Conservation (phyloP, 805 yeast species). For the Metschnikowia borealis region DNA sequence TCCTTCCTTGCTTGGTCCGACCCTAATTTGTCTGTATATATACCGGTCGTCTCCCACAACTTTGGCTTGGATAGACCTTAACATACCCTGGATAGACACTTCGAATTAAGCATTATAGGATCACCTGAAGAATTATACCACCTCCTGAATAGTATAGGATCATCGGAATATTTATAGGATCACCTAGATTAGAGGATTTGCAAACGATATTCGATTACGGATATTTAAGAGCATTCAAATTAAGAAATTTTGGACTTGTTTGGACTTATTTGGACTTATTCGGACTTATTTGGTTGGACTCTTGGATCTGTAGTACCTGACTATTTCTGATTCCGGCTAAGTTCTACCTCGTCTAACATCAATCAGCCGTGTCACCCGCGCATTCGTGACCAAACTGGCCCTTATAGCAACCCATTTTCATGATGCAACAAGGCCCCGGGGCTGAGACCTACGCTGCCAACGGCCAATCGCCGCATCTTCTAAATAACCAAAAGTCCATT, state of each 20-base stretch:
- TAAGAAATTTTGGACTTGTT: background rate
- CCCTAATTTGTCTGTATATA: background rate
- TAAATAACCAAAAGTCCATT: constrained; percentile 25
- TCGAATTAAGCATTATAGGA: background rate
- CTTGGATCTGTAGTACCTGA: background rate
- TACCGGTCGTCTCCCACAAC: background rate
- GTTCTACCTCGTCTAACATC: too few relatives aligned
- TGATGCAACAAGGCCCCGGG: constrained; percentile 2
- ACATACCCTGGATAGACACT: background rate
- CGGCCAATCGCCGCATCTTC: constrained; percentile 1
- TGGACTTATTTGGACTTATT: background rate
- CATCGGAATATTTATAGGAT: too few relatives aligned
- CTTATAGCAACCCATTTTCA: background rate
- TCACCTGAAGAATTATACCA: background rate
- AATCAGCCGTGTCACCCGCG: background rate
- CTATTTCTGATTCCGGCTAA: too few relatives aligned
- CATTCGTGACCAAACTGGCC: background rate
- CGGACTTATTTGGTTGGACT: background rate
- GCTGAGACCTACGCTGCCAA: background rate
- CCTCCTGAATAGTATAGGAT: background rate
- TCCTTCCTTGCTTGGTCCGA: background rate
- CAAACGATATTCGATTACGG: too few relatives aligned
- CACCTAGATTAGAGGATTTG: too few relatives aligned
- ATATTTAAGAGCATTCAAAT: too few relatives aligned
- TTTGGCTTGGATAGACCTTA: background rate